These are phyloP conservation scores for Pholiota molesta DNA, from an alignment of 768 basidiomycete genomes.

Conservation along the genomic window DNA sequence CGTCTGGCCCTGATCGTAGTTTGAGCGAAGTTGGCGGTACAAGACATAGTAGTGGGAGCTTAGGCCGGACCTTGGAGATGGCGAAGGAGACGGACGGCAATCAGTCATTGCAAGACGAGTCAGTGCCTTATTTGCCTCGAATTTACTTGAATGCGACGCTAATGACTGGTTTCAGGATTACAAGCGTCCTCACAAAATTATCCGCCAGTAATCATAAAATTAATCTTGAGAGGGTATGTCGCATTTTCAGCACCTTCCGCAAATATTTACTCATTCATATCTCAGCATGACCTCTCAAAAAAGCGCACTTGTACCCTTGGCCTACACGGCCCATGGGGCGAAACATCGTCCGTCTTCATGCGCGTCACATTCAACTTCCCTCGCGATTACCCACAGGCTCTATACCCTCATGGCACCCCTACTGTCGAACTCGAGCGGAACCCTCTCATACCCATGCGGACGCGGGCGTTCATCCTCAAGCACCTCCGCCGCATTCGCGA, in stretches of 20 bases:
- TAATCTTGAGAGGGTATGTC: conserved; percentile 81
- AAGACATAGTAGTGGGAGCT: conserved; percentile 52
- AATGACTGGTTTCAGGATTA: conserved; percentile 56
- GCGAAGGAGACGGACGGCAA: conserved; percentile 35
- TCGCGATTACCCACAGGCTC: conserved; percentile 69
- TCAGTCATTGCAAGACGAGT: conserved; percentile 78
- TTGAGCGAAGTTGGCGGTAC: conserved; percentile 20
- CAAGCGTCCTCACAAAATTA: conserved; percentile 69
- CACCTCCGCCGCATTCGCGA: conserved; percentile 75
- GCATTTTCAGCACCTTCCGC: not conserved
- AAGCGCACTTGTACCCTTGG: conserved; percentile 84
- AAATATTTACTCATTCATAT: conserved; percentile 9
- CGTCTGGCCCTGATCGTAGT: conserved; percentile 23
- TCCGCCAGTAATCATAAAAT: conserved; percentile 58
- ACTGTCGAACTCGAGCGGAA: conserved; percentile 83
- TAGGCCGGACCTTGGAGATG: conserved; percentile 37
- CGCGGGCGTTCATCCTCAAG: conserved; percentile 77
- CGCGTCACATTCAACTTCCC: conserved; percentile 92
- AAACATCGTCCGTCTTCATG: conserved; percentile 79
- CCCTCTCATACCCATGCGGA: conserved; percentile 76
- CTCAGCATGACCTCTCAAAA: conserved; percentile 67
- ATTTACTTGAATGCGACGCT: not conserved
- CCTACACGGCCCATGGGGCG: conserved; percentile 91
- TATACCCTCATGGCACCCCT: conserved; percentile 67
- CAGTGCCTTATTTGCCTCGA: conserved; percentile 24